Evolutionary conservation across 2,329 filamentous ascomycete species (phyloP), one percentile per base, ranked within the genome.

Genomic region (Polytolypa hystricis): DNA sequence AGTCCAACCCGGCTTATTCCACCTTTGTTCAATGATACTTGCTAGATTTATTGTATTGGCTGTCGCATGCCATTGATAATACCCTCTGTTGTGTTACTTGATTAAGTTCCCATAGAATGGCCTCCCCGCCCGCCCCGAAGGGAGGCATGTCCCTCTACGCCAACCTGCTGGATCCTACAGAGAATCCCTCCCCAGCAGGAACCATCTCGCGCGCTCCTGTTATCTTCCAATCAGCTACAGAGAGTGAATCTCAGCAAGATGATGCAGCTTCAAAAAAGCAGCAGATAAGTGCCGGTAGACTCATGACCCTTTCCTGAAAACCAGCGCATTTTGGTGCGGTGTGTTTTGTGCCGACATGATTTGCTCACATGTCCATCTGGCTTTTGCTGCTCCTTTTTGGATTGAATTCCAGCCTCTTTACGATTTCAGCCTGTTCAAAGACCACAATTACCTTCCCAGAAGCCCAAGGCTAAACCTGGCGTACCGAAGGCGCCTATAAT

Each of bases 361-460:
- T 56, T 62, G 59, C 70, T 75, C 62, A 73, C 65, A 57, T 60
- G 52, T 59, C 52, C 46, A 37, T 48, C 39, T 48, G 50, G 44
- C 46, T 45, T 10, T 42, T 48, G 47, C 41, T 51, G 43, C 46
- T 49, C 35, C 39, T 31, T 51, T 33, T 27, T 33, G 31, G 27
- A 27, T 48, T 45, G 38, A 39, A 31, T 34, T 44, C 40, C 60
- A 73, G 69, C 73, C 58, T 76, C 82, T 52, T 70, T 93, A 44
- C 81, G 81, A 58, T 93, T 93, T 65, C 84, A 93, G 57, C 85
- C 85, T 35, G 86, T 86, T 47, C 83, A 83, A 52, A 75, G 84
- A 42, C 83, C 84, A 16, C 77, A 85, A 51, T 49, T 80, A 64
- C 54, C 73, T 59, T 52, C 57, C 53, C 62, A 77, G 67, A 78